Evolutionary conservation across 305 asterid species (phyloP).

Genomic region (Ilex paraguariensis): DNA sequence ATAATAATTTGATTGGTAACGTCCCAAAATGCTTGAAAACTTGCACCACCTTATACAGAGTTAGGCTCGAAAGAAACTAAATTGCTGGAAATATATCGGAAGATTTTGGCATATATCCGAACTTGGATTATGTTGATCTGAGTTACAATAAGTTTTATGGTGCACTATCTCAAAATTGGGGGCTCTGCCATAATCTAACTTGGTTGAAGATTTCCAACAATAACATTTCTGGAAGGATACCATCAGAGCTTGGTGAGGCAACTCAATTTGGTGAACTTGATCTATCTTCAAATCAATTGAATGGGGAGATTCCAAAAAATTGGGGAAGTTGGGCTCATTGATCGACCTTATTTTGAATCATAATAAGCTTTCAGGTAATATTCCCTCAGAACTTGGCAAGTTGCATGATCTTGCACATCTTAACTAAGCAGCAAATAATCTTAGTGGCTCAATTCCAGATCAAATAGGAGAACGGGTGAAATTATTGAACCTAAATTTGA

Average conservation of each 20-base stretch:
- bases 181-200: slow-evolving; percentile 5
- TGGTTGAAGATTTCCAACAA: neutral
- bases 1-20: slow-evolving; percentile 8
- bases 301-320: slow-evolving; percentile 6
- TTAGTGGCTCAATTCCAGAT: neutral
- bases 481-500: slow-evolving; percentile 4
- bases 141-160: slow-evolving; percentile 12
- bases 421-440: neutral
- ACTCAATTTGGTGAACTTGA: neutral
- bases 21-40: slow-evolving; percentile 15
- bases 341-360: neutral
- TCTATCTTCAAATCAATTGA: neutral
- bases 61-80: slow-evolving; percentile 3
- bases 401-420: neutral
- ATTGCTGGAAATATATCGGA: slow-evolving; percentile 11
- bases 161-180: slow-evolving; percentile 11
- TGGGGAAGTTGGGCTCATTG: neutral
- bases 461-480: neutral
- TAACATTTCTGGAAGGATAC: neutral
- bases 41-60: slow-evolving; percentile 10
- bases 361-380: slow-evolving; percentile 6
- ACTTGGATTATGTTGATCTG: slow-evolving; percentile 1
- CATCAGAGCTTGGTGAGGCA: neutral
- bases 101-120: slow-evolving; percentile 19
- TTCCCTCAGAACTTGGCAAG: neutral